phyloP scores from a whole-genome alignment of 2,329 filamentous ascomycete genomes.

The Alternaria triticimaculans region DNA sequence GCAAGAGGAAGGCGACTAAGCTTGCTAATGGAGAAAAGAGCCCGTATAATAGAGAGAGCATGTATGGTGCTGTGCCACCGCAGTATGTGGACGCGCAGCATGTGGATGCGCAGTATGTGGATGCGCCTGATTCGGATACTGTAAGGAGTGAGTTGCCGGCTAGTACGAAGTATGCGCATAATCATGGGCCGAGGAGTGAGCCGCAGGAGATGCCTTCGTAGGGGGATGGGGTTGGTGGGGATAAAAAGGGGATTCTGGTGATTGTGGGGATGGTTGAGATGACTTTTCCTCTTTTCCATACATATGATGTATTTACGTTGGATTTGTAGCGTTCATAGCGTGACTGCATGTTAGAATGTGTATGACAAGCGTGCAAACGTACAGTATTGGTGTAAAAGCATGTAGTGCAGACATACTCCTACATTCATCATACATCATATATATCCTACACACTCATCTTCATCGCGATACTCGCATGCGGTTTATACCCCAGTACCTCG shows the following conservation, averaged over 20 bases:
- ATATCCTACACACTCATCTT: constrained; percentile 85
- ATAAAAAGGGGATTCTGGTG: too few species aligned
- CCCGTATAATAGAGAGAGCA: neutral
- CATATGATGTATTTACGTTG: too few species aligned
- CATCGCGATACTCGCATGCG: constrained; percentile 92
- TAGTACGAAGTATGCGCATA: constrained; percentile 27
- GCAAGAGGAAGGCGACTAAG: constrained; percentile 8
- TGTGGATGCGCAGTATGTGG: neutral
- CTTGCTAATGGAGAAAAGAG: constrained; percentile 14
- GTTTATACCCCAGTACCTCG: constrained; percentile 83
- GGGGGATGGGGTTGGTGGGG: neutral
- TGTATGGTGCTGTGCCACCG: constrained; percentile 6
- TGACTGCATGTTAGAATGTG: neutral
- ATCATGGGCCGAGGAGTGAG: neutral
- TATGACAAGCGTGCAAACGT: neutral
- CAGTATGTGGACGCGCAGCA: constrained; percentile 1
- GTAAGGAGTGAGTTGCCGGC: constrained; percentile 20
- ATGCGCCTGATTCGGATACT: constrained; percentile 9
- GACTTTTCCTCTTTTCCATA: too few species aligned
- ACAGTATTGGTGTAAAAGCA: neutral
- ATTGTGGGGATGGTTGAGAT: too few species aligned
- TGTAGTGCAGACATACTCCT: neutral
- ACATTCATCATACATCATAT: neutral
- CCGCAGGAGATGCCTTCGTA: constrained; percentile 7
- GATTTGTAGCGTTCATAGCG: neutral